Conservation (phyloP, 2,329 filamentous ascomycete species). For the Fusarium floridanum region DNA sequence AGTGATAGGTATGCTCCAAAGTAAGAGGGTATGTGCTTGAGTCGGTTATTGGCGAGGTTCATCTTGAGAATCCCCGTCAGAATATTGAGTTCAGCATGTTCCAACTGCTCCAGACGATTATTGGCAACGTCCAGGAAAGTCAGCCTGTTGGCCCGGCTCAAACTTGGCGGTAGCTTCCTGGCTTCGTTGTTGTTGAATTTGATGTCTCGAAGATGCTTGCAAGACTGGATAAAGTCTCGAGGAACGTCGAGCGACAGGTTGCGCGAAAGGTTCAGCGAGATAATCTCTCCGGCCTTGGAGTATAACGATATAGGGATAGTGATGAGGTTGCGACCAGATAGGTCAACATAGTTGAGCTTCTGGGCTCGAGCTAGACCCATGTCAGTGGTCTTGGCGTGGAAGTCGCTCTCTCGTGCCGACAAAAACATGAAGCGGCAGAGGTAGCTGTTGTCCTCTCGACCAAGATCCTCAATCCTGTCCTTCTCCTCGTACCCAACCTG, state of each 20-base stretch:
- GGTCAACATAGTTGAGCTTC: slow-evolving; percentile 94
- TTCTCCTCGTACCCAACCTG: slow-evolving; percentile 91
- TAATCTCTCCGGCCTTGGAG: slow-evolving; percentile 91
- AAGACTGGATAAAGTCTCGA: slow-evolving; percentile 95
- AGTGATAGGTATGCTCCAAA: slow-evolving; percentile 85
- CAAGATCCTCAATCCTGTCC: slow-evolving; percentile 92
- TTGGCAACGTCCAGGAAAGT: slow-evolving; percentile 96
- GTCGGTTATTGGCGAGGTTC: slow-evolving; percentile 92
- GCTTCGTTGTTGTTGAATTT: slow-evolving; percentile 97
- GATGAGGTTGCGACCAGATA: slow-evolving; percentile 89
- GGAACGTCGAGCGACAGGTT: slow-evolving; percentile 94
- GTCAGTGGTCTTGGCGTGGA: slow-evolving; percentile 76
- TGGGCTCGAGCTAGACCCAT: slow-evolving; percentile 84
- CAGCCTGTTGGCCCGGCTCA: slow-evolving; percentile 83
- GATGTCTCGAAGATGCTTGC: slow-evolving; percentile 91
- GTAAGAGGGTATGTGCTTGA: slow-evolving; percentile 82
- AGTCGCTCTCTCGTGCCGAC: slow-evolving; percentile 88
- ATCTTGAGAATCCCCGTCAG: slow-evolving; percentile 85
- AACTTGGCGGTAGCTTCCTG: slow-evolving; percentile 83
- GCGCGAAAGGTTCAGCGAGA: slow-evolving; percentile 91
- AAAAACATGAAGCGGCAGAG: slow-evolving; percentile 96
- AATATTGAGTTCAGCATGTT: slow-evolving; percentile 83
- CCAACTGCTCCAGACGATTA: slow-evolving; percentile 88
- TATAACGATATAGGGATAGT: slow-evolving; percentile 97
- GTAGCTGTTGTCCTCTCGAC: slow-evolving; percentile 97